A percentile compares a stretch with the other conserved stretches of the same genome.
Evolutionary conservation across 2,329 filamentous ascomycete species (phyloP).

Genomic region (Capronia coronata): DNA sequence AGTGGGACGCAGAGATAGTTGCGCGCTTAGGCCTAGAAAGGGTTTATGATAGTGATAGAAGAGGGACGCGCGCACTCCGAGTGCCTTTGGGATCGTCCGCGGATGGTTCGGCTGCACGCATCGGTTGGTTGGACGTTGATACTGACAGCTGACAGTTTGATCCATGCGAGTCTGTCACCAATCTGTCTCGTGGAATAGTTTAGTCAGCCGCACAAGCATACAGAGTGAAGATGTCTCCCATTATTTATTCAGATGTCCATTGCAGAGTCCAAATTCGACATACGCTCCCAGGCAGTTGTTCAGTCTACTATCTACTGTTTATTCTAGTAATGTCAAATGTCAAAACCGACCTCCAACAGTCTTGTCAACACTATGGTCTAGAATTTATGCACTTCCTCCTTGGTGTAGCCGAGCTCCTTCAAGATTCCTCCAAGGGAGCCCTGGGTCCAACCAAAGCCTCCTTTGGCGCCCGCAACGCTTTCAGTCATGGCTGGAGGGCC

Average conservation of each 20-base stretch:
- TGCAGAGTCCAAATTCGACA: no score
- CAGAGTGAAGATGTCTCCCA: background rate
- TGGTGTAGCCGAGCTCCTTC: conserved; percentile 51
- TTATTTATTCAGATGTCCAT: no score
- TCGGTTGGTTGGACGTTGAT: background rate
- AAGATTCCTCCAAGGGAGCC: conserved; percentile 46
- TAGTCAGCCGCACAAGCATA: conserved; percentile 1
- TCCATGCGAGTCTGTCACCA: background rate
- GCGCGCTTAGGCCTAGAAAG: background rate
- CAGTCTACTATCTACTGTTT: no score
- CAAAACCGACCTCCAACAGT: no score
- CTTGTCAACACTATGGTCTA: conserved; percentile 30
- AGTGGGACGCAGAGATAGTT: background rate
- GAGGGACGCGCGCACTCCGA: background rate
- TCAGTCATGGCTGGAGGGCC: conserved; percentile 63
- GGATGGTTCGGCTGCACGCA: background rate
- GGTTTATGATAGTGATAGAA: no score
- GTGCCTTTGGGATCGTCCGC: background rate
- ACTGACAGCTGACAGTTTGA: no score
- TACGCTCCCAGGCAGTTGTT: background rate
- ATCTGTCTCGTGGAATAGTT: background rate
- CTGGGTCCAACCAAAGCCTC: conserved; percentile 32
- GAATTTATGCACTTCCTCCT: conserved; percentile 55
- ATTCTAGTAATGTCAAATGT: conserved; percentile 16
- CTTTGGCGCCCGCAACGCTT: conserved; percentile 46